Evolutionary conservation across 768 basidiomycete genomes (phyloP).

Genomic region (Kwoniella newhampshirensis): DNA sequence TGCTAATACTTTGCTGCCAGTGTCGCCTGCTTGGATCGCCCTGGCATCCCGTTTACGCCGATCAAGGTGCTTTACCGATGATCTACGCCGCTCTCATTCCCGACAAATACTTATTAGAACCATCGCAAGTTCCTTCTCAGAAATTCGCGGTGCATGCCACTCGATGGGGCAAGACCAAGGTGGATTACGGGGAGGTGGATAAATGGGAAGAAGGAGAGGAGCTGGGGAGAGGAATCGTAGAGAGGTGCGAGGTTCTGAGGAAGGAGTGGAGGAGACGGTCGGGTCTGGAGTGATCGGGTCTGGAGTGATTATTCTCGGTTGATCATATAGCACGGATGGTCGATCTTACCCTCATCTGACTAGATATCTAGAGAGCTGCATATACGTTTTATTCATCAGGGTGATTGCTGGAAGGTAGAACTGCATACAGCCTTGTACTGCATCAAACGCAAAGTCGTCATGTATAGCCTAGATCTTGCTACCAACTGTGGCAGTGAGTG

Average conservation of each 20-base stretch:
- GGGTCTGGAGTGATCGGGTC: constrained; percentile 22
- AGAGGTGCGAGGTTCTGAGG: constrained; percentile 30
- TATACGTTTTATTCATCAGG: no score
- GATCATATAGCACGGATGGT: no score
- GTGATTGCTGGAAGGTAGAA: no score
- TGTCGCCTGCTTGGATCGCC: constrained; percentile 38
- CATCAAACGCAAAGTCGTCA: no score
- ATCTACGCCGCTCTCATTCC: constrained; percentile 41
- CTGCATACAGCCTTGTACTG: no score
- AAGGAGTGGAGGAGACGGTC: constrained; percentile 31
- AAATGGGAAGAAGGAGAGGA: constrained; percentile 27
- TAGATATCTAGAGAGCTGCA: no score
- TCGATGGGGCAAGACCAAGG: constrained; percentile 24
- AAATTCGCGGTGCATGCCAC: constrained; percentile 21
- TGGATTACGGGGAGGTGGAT: constrained; percentile 34
- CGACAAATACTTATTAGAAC: constrained; percentile 22
- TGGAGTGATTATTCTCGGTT: no score
- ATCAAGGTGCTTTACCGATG: constrained; percentile 28
- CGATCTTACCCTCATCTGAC: no score
- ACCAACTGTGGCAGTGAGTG: neutral
- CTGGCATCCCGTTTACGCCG: constrained; percentile 32
- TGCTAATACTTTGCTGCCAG: constrained; percentile 9
- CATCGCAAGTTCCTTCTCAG: constrained; percentile 18
- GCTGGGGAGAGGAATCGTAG: constrained; percentile 24
- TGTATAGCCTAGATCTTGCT: no score